Evolutionary conservation across 805 yeast genomes (phyloP).

Genomic region (Saturnispora ahearnii): DNA sequence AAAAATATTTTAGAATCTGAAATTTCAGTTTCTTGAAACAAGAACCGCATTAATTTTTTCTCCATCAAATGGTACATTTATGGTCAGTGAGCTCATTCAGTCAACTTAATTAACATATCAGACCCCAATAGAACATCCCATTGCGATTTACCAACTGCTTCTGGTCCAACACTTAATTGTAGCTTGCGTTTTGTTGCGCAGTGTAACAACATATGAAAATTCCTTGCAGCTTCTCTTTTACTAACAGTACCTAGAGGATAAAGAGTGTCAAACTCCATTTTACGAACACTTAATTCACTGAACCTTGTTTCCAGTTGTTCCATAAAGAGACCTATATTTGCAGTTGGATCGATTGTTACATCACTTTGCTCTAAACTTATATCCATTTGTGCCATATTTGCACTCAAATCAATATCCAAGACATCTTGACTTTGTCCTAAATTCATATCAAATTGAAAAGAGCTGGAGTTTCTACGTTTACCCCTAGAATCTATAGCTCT

Average conservation of each 20-base stretch:
- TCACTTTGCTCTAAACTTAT: not conserved
- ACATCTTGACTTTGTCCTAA: conserved; percentile 4
- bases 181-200: conserved; percentile 14
- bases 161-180: conserved; percentile 11
- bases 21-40: not conserved
- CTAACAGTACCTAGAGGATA: conserved; percentile 1
- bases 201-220: conserved; percentile 16
- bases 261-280: not conserved
- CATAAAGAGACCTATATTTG: not conserved
- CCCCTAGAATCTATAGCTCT: not conserved
- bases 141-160: conserved; percentile 15
- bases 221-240: conserved; percentile 14
- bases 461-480: conserved; percentile 5
- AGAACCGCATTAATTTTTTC: not conserved
- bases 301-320: not conserved
- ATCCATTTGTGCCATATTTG: conserved; percentile 11
- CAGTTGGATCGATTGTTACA: not conserved
- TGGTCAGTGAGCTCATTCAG: too few relatives aligned
- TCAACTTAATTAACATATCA: conserved; percentile 12
- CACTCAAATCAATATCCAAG: conserved; percentile 5
- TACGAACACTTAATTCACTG: not conserved
- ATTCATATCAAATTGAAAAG: conserved; percentile 11
- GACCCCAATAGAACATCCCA: conserved; percentile 19
- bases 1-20: not conserved
- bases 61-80: not conserved